A percentile compares a stretch with the other conserved stretches of the same genome.
These are phyloP conservation scores for Cryptococcus amylolentus DNA, from an alignment of 1,284 basidiomycete genomes.

Conservation along the genomic window DNA sequence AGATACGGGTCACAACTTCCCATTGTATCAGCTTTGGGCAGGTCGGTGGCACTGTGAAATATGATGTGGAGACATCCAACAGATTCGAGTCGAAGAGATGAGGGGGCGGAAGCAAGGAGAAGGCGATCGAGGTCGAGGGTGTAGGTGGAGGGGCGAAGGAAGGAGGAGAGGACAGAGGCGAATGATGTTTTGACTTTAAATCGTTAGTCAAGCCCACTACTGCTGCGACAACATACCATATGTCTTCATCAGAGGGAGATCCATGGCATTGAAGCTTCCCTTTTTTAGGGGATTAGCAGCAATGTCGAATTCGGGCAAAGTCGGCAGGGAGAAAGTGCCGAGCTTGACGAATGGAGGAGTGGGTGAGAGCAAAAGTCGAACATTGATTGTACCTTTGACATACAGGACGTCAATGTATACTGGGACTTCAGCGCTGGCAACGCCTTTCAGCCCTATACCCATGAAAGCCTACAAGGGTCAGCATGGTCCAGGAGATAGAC, in stretches of 20 bases:
- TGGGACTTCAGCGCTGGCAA: conserved; percentile 43
- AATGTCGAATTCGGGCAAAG: conserved; percentile 48
- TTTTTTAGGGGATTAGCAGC: conserved; percentile 45
- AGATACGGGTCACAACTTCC: conserved; percentile 49
- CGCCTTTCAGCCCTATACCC: conserved; percentile 45
- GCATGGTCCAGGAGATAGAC: not conserved
- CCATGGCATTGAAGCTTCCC: conserved; percentile 48
- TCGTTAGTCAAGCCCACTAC: not conserved
- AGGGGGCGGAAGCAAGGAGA: conserved; percentile 40
- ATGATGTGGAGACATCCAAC: conserved; percentile 48
- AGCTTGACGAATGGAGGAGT: conserved; percentile 48
- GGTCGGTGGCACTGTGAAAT: conserved; percentile 38
- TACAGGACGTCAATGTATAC: conserved; percentile 42
- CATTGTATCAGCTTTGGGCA: conserved; percentile 45
- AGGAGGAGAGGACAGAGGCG: conserved; percentile 41
- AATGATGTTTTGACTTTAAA: conserved; percentile 39
- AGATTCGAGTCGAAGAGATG: conserved; percentile 31
- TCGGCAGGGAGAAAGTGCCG: conserved; percentile 44
- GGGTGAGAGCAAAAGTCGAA: conserved; percentile 45
- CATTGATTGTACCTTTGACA: conserved; percentile 39
- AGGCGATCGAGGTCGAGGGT: conserved; percentile 48
- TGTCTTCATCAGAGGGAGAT: conserved; percentile 44
- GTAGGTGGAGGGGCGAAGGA: conserved; percentile 46
- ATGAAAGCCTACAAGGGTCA: conserved; percentile 32
- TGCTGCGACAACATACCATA: conserved; percentile 23